A percentile compares a stretch with the other conserved stretches of the same genome.
These are phyloP conservation scores for Gaultheria prostrata DNA, from an alignment of 148 eudicot species.

Conservation along the genomic window DNA sequence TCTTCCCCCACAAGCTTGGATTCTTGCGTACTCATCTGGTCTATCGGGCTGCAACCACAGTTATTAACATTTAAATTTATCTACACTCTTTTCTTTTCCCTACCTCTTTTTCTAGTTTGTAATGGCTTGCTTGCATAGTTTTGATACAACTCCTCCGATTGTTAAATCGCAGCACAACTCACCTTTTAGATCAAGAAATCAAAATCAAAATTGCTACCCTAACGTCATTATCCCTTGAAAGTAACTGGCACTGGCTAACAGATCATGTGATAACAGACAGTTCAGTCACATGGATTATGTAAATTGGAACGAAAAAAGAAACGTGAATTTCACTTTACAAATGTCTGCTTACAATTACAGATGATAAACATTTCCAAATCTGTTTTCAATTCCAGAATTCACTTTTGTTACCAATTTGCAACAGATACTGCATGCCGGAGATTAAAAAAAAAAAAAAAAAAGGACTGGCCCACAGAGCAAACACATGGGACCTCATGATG, in stretches of 20 bases:
- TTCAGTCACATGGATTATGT: background rate
- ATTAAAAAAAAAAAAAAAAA: background rate
- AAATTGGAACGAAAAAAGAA: background rate
- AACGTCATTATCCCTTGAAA: no score
- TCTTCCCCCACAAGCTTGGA: constrained; percentile 41
- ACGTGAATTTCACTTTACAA: background rate
- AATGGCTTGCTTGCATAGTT: background rate
- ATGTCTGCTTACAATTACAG: no score
- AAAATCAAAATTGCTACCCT: background rate
- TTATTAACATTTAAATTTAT: background rate
- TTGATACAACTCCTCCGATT: background rate
- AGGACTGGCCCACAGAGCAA: background rate
- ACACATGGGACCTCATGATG: background rate
- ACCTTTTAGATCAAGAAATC: background rate
- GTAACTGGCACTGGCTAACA: no score
- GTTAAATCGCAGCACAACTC: background rate
- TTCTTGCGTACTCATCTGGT: constrained; percentile 46
- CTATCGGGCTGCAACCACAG: constrained; percentile 36
- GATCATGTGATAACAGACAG: no score
- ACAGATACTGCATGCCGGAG: background rate
- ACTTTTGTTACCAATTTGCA: background rate
- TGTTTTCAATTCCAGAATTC: no score
- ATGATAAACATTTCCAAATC: background rate
- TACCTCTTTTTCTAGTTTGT: background rate
- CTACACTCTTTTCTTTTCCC: background rate